Evolutionary conservation across 2,329 filamentous ascomycete genomes (phyloP), one percentile per base, ranked within the genome.

Genomic region (Colletotrichum spinosum): DNA sequence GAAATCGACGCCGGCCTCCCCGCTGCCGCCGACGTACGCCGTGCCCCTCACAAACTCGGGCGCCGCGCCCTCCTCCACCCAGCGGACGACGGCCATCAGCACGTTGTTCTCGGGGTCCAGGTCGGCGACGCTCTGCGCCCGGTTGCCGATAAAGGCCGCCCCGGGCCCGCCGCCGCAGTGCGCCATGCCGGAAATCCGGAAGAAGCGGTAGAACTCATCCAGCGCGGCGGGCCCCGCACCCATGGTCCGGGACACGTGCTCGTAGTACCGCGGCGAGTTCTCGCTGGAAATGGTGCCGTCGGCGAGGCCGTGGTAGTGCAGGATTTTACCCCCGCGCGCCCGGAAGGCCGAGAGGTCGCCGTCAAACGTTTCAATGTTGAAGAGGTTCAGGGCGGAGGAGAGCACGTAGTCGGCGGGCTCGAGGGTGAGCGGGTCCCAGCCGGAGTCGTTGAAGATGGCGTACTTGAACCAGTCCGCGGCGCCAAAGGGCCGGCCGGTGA

Each of bases 171-270:
- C 79, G 9, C 56, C 67, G 70, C 85, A 87, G 71, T 87, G 85
- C 2, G 72, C 76, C 76, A 85, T 83, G 7, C 85, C 84, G 5
- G 79, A 80, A 67, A 87, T 79, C 38, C 78, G 78, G 76, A 88
- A 87, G 72, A 79, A 82, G 52, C 84, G 79, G 68, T 84, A 81
- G 65, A 82, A 83, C 1, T 73, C 69, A 60, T 83, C 80, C 6
- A 83, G 70, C 58, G 78, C 69, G 0, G 65, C 52, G 1, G 72
- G 54, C 0, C 72, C 67, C 0, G 76, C 69, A 6, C 68, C 68
- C 81, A 85, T 83, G 0, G 79, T 82, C 34, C 72, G n/a, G 3
- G 75, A 73, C 4, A 84, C 79, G 50, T 83, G 76, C 51, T 83
- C 74, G 72, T 85, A 85, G 76, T 85, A 85, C 11, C 79, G 72